Percentiles rank a stretch among this genome's conserved stretches.
phyloP scores from a whole-genome alignment of 805 yeast species.

The Myxozyma nipponensis region DNA sequence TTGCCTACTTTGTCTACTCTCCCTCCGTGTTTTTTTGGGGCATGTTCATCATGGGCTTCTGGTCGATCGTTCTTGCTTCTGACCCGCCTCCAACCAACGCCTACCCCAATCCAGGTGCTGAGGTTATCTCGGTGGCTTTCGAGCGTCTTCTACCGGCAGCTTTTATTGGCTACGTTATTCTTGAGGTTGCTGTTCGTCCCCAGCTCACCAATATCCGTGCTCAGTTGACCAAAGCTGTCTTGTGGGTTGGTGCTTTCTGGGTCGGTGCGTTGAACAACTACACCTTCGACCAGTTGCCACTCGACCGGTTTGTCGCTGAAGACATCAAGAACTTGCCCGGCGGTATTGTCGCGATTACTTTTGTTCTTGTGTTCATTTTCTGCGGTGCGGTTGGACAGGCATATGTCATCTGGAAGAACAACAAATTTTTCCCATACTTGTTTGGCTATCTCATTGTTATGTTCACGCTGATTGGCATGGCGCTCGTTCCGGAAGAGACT shows the following conservation, averaged over 20 bases:
- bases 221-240: constrained; percentile 39
- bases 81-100: constrained; percentile 69
- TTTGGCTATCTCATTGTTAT: constrained; percentile 50
- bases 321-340: constrained; percentile 79
- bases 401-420: constrained; percentile 67
- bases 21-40: constrained; percentile 61
- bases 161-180: constrained; percentile 65
- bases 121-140: constrained; percentile 64
- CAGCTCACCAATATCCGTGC: constrained; percentile 32
- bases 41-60: constrained; percentile 61
- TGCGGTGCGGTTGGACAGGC: constrained; percentile 69
- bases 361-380: constrained; percentile 48
- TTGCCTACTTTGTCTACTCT: constrained; percentile 47
- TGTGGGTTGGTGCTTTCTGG: constrained; percentile 84
- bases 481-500: constrained; percentile 60
- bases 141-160: constrained; percentile 71
- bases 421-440: constrained; percentile 53
- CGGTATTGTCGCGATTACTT: constrained; percentile 58
- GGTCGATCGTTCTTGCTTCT: constrained; percentile 78
- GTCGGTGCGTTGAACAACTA: constrained; percentile 78
- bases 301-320: constrained; percentile 70
- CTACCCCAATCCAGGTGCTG: constrained; percentile 52
- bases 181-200: constrained; percentile 45
- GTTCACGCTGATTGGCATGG: constrained; percentile 44
- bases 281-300: constrained; percentile 83